Evolutionary conservation across 2,329 filamentous ascomycete species (phyloP).

Genomic region (Paecilomyces fulvus): DNA sequence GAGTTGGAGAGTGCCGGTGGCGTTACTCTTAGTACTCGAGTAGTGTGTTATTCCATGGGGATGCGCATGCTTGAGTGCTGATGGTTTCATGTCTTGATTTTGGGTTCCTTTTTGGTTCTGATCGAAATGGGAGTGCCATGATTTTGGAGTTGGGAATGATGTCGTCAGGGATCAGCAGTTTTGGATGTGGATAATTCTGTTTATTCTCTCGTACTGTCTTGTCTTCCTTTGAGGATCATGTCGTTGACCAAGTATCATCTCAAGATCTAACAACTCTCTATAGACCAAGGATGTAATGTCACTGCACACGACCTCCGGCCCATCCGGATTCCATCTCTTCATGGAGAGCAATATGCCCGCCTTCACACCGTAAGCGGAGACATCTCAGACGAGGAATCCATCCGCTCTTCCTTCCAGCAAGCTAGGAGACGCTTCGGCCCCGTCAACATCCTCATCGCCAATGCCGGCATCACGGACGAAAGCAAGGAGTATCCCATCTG

Average conservation of each 20-base stretch:
- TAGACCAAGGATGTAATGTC: conserved; percentile 47
- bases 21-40: too few species aligned
- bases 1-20: too few species aligned
- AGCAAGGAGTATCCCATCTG: conserved; percentile 43
- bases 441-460: conserved; percentile 46
- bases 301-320: conserved; percentile 43
- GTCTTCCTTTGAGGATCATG: background rate
- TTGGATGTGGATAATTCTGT: background rate
- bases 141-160: background rate
- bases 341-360: conserved; percentile 20
- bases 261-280: conserved; percentile 1
- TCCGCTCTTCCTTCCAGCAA: conserved; percentile 31
- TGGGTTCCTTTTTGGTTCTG: too few species aligned
- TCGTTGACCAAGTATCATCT: background rate
- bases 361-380: conserved; percentile 40
- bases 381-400: conserved; percentile 40
- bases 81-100: too few species aligned
- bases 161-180: background rate
- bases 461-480: conserved; percentile 46
- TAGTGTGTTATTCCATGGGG: too few species aligned
- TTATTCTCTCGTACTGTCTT: background rate
- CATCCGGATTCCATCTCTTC: conserved; percentile 20
- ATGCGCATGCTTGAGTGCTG: too few species aligned
- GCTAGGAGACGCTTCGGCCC: conserved; percentile 41
- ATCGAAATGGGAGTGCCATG: background rate